Evolutionary conservation across 192 early-diverging fungal species (phyloP).

Genomic region (Coemansia guatemalensis): DNA sequence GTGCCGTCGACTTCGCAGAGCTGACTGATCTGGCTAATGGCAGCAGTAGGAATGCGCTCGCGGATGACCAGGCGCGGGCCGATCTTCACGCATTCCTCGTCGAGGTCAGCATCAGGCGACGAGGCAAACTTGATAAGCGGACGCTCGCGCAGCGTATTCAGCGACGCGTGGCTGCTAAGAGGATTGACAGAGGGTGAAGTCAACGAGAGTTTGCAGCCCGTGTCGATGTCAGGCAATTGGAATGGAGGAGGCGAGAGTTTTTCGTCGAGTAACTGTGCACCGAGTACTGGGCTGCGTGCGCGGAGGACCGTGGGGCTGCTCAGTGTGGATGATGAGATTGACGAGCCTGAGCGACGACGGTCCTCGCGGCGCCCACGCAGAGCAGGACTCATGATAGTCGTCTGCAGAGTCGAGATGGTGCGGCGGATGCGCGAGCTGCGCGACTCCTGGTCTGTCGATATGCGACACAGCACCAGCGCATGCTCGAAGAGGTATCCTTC

Average conservation of each 20-base stretch:
- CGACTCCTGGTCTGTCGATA: neutral
- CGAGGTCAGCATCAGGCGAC: slow-evolving; percentile 11
- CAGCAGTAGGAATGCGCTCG: slow-evolving; percentile 15
- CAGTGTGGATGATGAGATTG: slow-evolving; percentile 34
- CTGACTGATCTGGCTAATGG: slow-evolving; percentile 39
- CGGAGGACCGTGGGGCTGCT: slow-evolving; percentile 13
- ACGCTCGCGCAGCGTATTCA: slow-evolving; percentile 39
- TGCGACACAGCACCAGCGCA: slow-evolving; percentile 26
- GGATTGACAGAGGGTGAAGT: slow-evolving; percentile 14
- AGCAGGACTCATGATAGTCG: slow-evolving; percentile 18
- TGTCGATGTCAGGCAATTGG: slow-evolving; percentile 39
- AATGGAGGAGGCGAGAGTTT: slow-evolving; percentile 8
- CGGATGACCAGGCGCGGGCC: slow-evolving; percentile 21
- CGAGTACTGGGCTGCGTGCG: slow-evolving; percentile 15
- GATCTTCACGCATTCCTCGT: slow-evolving; percentile 1
- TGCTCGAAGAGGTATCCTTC: slow-evolving; percentile 41
- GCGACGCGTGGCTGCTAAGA: slow-evolving; percentile 40
- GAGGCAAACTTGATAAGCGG: slow-evolving; percentile 32
- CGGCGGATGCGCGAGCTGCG: slow-evolving; percentile 28
- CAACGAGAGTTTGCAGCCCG: slow-evolving; percentile 19
- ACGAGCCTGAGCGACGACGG: slow-evolving; percentile 31
- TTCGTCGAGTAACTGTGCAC: neutral
- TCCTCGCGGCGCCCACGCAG: slow-evolving; percentile 6
- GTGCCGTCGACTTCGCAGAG: slow-evolving; percentile 30
- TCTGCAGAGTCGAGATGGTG: slow-evolving; percentile 45